Percentiles rank a stretch among this genome's conserved stretches.
These are phyloP conservation scores for Solanum pennellii DNA, from an alignment of 257 asterid species.

Conservation along the genomic window DNA sequence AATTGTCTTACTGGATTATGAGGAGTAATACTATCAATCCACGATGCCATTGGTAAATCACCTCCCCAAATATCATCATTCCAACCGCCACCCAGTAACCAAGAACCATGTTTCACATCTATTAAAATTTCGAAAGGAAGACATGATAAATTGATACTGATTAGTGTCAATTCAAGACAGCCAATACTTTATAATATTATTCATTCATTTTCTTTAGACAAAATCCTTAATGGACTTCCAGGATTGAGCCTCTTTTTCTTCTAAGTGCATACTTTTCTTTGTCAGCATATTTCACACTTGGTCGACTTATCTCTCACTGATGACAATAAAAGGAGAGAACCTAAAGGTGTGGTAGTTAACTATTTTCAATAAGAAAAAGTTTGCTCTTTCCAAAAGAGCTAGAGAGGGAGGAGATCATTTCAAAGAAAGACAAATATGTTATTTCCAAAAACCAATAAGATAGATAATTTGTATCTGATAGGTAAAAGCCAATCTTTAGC, in stretches of 20 bases:
- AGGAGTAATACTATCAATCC: conserved; percentile 89
- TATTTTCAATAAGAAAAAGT: not conserved
- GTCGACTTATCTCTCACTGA: not conserved
- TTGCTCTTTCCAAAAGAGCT: not conserved
- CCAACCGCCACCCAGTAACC: conserved; percentile 99
- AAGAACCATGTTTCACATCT: conserved; percentile 62
- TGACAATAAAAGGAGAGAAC: not conserved
- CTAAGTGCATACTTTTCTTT: not conserved
- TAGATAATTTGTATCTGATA: not conserved
- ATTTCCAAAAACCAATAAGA: not conserved
- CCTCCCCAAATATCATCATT: conserved; percentile 97
- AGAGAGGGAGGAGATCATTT: not conserved
- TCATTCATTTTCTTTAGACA: not conserved
- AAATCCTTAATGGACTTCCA: not conserved
- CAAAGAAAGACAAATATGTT: not conserved
- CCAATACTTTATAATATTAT: not conserved
- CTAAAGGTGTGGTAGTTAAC: not conserved
- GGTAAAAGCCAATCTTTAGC: not conserved
- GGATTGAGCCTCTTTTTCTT: not conserved
- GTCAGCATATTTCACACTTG: not conserved
- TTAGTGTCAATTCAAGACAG: not conserved
- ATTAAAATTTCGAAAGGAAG: conserved; percentile 4
- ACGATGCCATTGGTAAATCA: conserved; percentile 79
- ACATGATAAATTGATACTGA: not conserved
- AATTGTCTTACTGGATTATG: conserved; percentile 59